Evolutionary conservation across 768 basidiomycete genomes (phyloP).

Genomic region (Favolaschia claudopus): DNA sequence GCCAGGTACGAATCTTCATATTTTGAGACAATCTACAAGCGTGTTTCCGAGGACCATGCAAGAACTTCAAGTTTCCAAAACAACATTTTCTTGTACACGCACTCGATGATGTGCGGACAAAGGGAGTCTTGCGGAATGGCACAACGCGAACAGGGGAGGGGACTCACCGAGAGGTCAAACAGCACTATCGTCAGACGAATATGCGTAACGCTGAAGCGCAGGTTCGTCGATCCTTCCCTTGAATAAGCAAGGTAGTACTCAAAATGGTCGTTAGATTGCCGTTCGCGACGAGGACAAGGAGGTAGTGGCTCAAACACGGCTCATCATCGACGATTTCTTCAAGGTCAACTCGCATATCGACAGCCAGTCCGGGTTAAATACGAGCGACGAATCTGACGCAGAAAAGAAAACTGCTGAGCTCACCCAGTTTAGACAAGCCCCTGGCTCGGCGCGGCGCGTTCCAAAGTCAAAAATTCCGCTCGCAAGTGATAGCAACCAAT

Average conservation of each 20-base stretch:
- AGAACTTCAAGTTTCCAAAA: neutral
- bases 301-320: neutral
- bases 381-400: no score
- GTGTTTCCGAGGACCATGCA: neutral
- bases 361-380: no score
- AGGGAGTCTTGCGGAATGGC: neutral
- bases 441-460: no score
- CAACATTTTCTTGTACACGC: neutral
- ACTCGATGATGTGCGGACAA: neutral
- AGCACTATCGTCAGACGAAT: neutral
- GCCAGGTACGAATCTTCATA: neutral
- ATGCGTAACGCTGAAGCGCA: neutral
- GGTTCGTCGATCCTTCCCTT: neutral
- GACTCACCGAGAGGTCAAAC: neutral
- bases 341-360: no score
- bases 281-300: neutral
- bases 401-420: no score
- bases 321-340: neutral
- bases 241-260: no score
- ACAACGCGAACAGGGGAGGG: neutral
- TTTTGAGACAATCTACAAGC: neutral
- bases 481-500: no score
- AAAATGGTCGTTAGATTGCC: neutral
- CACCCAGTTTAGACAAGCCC: no score
- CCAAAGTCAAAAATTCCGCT: no score